Conservation (phyloP, 1,284 basidiomycete genomes). For the Meira nashicola region DNA sequence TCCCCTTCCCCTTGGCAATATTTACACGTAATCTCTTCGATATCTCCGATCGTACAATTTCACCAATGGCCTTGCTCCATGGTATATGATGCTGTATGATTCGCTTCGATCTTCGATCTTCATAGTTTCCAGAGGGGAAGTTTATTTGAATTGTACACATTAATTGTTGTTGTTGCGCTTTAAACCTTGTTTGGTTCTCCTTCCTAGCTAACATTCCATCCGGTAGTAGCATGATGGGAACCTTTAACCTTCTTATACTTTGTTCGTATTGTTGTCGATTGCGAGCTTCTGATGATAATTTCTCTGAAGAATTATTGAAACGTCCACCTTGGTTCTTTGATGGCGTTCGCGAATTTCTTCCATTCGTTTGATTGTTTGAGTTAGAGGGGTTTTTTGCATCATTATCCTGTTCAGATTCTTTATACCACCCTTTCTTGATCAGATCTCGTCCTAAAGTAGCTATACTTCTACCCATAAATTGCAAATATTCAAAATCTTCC, state of each 20-base stretch:
- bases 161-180: neutral
- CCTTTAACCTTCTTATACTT: neutral
- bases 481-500: constrained; percentile 13
- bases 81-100: neutral
- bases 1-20: neutral
- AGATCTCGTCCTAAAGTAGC: constrained; percentile 2
- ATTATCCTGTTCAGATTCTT: neutral
- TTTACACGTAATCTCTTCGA: neutral
- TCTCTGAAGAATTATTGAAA: neutral
- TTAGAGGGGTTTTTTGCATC: neutral
- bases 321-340: neutral
- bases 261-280: constrained; percentile 9
- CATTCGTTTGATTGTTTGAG: neutral
- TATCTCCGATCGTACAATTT: neutral
- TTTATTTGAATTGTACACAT: neutral
- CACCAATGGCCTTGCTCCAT: neutral
- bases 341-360: neutral
- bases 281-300: neutral
- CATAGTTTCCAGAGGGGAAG: no score
- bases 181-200: constrained; percentile 13
- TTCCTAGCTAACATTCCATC: constrained; percentile 13
- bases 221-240: constrained; percentile 16
- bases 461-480: constrained; percentile 2
- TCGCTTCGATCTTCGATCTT: no score
- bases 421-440: neutral